Evolutionary conservation across 75 land plant species (phyloP), one percentile per base, ranked within the genome.

Genomic region (Chamaecyparis obtusa): DNA sequence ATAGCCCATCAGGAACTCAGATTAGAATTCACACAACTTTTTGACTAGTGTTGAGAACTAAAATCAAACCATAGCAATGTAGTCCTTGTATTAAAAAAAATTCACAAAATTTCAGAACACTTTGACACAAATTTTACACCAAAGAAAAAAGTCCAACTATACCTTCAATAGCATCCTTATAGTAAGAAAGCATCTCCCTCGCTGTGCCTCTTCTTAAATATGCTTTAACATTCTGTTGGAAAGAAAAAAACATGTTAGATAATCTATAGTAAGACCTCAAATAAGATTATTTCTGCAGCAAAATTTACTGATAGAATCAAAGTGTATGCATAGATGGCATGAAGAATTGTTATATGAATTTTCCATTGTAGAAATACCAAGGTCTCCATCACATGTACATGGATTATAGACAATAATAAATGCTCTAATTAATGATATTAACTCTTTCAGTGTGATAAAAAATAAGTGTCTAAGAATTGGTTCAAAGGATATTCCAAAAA

Each of bases 121-220:
- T 19, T 64, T n/a, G 27, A 64, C 27, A 64, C 69, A 21, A 64
- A 21, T 21, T 30, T 10, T 71, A 71, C 10, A 71, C 35, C 27
- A 30, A 30, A n/a, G 11, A 1, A 1, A 33, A 33, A 32, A 33
- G 7, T 2, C n/a, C n/a, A 32, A 74, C n/a, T 74, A n/a, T 71
- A 97, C 99, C 99, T 94, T 95, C 92, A 82, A 87, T 69, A 74
- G 99, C 96, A 77, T 94, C 99, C 43, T 92, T 95, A 87, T 95
- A 92, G 54, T 56, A 90, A 32, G 94, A 87, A 75, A 95, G 94
- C 87, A 90, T 89, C 86, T 97, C 96, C 87, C 95, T 91, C 41
- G 99, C 98, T 39, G 99, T 97, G 48, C 96, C 99, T 87, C 98
- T 88, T 87, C 99, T 94, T 87, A 97, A 81, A 86, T 94, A 96